Conservation (phyloP, 2,329 filamentous ascomycete species). For the Pyricularia sp. region DNA sequence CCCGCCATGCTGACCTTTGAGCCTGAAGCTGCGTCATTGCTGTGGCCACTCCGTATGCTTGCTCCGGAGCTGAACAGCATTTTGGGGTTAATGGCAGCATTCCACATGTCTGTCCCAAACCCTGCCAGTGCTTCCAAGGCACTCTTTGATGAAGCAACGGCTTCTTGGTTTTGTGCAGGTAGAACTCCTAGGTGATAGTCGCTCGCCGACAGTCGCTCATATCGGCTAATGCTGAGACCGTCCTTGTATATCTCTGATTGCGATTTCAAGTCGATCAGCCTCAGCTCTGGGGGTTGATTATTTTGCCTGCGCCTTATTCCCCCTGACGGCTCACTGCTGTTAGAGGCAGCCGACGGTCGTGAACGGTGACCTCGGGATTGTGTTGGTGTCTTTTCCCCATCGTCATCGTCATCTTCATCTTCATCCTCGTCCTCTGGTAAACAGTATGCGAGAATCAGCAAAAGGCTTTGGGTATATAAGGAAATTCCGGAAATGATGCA, state of each 20-base stretch:
- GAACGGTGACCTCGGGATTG: conserved; percentile 29
- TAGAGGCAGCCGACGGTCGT: conserved; percentile 35
- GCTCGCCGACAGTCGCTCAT: conserved; percentile 72
- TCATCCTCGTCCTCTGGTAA: conserved; percentile 63
- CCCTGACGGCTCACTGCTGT: conserved; percentile 49
- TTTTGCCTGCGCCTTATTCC: conserved; percentile 65
- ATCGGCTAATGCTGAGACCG: conserved; percentile 75
- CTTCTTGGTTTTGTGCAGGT: conserved; percentile 60
- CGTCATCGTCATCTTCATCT: conserved; percentile 26
- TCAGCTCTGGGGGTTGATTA: conserved; percentile 77
- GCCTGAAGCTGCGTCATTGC: conserved; percentile 49
- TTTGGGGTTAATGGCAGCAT: conserved; percentile 79
- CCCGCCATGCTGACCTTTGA: conserved; percentile 30
- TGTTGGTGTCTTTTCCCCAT: conserved; percentile 14
- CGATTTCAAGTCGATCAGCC: conserved; percentile 80
- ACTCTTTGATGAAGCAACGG: conserved; percentile 57
- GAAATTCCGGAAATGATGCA: conserved; percentile 97
- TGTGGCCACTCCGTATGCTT: conserved; percentile 58
- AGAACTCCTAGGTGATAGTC: conserved; percentile 88
- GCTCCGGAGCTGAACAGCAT: conserved; percentile 80
- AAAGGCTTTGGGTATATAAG: conserved; percentile 83
- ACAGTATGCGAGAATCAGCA: conserved; percentile 88
- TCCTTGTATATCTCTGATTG: conserved; percentile 85
- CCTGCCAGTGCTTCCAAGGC: conserved; percentile 69
- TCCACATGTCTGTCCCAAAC: conserved; percentile 72